phyloP scores from a whole-genome alignment of 2,329 filamentous ascomycete species.

The Alternaria solani region DNA sequence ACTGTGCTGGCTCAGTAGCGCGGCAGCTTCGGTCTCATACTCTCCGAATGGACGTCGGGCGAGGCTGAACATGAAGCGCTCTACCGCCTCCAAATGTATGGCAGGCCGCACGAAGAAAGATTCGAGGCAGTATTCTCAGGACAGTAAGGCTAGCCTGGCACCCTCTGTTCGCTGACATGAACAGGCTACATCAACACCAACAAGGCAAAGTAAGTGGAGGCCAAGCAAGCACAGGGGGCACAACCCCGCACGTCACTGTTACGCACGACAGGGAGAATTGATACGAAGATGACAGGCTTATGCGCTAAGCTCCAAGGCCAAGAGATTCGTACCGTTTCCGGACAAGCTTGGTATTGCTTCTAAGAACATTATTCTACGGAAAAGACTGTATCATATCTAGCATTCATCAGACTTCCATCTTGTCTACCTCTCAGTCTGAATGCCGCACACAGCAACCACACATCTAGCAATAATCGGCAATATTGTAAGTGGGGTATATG shows the following conservation, averaged over 20 bases:
- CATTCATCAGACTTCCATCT: too few species aligned
- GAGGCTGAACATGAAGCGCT: background rate
- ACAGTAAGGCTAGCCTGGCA: background rate
- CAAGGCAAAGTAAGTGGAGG: background rate
- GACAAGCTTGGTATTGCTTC: background rate
- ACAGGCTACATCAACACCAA: background rate
- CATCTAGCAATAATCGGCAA: constrained; percentile 20
- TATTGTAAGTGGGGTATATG: constrained; percentile 17
- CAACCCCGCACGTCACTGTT: background rate
- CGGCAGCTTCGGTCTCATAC: background rate
- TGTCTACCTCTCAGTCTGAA: background rate
- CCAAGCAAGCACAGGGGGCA: background rate
- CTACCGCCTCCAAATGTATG: background rate
- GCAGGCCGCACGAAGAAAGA: background rate
- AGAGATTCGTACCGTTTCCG: background rate
- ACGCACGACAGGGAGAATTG: background rate
- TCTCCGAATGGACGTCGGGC: background rate
- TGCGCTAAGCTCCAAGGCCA: background rate
- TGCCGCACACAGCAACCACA: too few species aligned
- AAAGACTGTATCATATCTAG: background rate
- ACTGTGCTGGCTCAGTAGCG: background rate
- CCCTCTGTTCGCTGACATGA: background rate
- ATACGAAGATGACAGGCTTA: background rate
- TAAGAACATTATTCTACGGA: background rate
- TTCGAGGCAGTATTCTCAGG: background rate